Evolutionary conservation across 2,329 filamentous ascomycete species (phyloP).

Genomic region (Aspergillus sp.): DNA sequence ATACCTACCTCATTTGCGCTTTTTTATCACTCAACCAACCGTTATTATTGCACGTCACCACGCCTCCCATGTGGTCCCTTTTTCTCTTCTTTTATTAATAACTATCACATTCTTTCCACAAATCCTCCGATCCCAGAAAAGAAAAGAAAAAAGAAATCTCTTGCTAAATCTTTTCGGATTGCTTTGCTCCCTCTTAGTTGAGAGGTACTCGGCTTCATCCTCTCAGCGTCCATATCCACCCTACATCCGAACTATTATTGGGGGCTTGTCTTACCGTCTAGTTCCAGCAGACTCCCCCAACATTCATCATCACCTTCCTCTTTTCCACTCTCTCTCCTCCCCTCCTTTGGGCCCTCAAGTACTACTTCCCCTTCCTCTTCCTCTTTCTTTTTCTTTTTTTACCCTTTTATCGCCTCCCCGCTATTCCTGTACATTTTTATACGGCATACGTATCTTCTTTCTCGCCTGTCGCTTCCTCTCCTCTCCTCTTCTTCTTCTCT

Average conservation of each 20-base stretch:
- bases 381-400: constrained; percentile 12
- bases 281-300: constrained; percentile 10
- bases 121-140: constrained; percentile 12
- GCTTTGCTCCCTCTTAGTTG: neutral
- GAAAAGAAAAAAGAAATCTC: neutral
- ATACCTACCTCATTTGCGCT: constrained; percentile 4
- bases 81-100: constrained; percentile 20
- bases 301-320: constrained; percentile 12
- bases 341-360: constrained; percentile 20
- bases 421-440: constrained; percentile 14
- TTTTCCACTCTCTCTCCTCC: constrained; percentile 18
- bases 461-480: neutral
- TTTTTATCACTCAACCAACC: constrained; percentile 8
- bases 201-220: neutral
- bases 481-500: constrained; percentile 8
- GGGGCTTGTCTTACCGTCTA: constrained; percentile 16
- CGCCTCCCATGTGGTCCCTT: constrained; percentile 22
- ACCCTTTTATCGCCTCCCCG: constrained; percentile 24
- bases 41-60: constrained; percentile 21
- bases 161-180: constrained; percentile 5
- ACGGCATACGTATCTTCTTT: constrained; percentile 9
- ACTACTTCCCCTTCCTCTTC: constrained; percentile 9
- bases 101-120: constrained; percentile 21
- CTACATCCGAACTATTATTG: constrained; percentile 16
- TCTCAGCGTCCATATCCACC: constrained; percentile 10